Percentiles rank a stretch among this genome's conserved stretches.
These are phyloP conservation scores for Amanita exitialis DNA, from an alignment of 768 basidiomycete genomes.

Conservation along the genomic window DNA sequence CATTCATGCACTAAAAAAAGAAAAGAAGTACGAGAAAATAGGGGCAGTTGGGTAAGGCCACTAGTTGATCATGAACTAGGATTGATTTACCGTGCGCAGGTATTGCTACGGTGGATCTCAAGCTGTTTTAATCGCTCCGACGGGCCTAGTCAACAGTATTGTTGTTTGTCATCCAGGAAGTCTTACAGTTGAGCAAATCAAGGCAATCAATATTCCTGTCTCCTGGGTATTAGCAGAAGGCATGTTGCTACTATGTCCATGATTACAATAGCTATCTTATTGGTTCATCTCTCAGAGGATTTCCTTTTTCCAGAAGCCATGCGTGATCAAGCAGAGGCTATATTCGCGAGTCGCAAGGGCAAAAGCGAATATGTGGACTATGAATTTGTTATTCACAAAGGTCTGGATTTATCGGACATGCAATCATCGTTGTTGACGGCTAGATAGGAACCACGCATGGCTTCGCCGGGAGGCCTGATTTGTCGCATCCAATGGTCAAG, in stretches of 20 bases:
- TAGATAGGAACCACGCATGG: conserved; percentile 35
- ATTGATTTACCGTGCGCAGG: conserved; percentile 12
- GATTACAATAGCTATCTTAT: neutral
- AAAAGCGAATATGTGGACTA: conserved; percentile 29
- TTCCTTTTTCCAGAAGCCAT: conserved; percentile 20
- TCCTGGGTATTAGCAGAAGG: conserved; percentile 35
- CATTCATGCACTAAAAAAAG: conserved; percentile 22
- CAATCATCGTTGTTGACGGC: neutral
- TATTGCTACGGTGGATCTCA: conserved; percentile 35
- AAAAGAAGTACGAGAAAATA: conserved; percentile 31
- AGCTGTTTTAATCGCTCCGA: conserved; percentile 26
- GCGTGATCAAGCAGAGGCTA: conserved; percentile 24
- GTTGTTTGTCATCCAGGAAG: conserved; percentile 32
- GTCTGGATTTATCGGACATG: conserved; percentile 13
- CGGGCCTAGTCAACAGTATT: conserved; percentile 24
- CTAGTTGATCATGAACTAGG: neutral
- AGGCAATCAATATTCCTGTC: conserved; percentile 26
- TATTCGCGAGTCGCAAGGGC: conserved; percentile 25
- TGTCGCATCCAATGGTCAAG: conserved; percentile 26
- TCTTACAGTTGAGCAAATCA: conserved; percentile 22
- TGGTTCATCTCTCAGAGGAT: conserved; percentile 21
- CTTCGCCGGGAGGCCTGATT: conserved; percentile 32
- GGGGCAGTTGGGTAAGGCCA: conserved; percentile 31
- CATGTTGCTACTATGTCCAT: conserved; percentile 7
- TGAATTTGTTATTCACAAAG: conserved; percentile 35